phyloP scores from a whole-genome alignment of 1,284 basidiomycete species.

The Cutaneotrichosporon curvatum region DNA sequence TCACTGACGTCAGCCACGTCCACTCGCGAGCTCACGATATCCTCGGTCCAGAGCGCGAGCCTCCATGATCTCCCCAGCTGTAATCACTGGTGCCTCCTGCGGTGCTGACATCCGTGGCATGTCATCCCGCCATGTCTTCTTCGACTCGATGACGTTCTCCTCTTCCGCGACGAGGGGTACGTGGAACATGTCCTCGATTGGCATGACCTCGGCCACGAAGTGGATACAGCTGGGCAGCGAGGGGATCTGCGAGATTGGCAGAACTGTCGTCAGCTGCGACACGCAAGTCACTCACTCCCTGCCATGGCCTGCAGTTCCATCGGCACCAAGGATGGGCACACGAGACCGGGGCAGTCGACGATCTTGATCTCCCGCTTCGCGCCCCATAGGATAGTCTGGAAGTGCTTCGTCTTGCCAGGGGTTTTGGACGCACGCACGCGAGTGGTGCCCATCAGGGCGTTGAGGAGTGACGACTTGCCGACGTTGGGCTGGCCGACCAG shows the following conservation, averaged over 20 bases:
- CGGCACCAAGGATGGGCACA: constrained; percentile 68
- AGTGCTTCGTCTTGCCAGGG: constrained; percentile 93
- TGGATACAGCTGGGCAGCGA: constrained; percentile 69
- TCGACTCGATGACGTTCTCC: constrained; percentile 39
- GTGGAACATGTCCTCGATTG: constrained; percentile 64
- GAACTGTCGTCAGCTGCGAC: constrained; percentile 39
- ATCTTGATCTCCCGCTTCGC: constrained; percentile 64
- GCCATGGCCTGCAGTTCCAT: constrained; percentile 67
- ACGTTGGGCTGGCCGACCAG: constrained; percentile 91
- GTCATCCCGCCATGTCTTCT: constrained; percentile 33
- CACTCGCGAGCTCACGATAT: constrained; percentile 45
- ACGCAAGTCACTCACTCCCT: constrained; percentile 13
- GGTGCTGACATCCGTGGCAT: neutral
- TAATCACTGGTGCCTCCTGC: constrained; percentile 26
- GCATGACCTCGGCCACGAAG: constrained; percentile 62
- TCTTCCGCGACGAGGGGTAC: constrained; percentile 46
- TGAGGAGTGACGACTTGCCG: constrained; percentile 83
- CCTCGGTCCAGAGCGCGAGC: constrained; percentile 68
- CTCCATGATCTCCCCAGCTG: constrained; percentile 62
- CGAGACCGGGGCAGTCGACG: constrained; percentile 78
- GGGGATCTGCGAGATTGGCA: constrained; percentile 79
- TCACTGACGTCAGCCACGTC: constrained; percentile 47
- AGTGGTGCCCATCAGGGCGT: constrained; percentile 75
- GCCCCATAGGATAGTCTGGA: constrained; percentile 79
- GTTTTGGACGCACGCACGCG: constrained; percentile 80